Evolutionary conservation across 345 rosid species (phyloP).

Genomic region (Bruguiera parviflora): DNA sequence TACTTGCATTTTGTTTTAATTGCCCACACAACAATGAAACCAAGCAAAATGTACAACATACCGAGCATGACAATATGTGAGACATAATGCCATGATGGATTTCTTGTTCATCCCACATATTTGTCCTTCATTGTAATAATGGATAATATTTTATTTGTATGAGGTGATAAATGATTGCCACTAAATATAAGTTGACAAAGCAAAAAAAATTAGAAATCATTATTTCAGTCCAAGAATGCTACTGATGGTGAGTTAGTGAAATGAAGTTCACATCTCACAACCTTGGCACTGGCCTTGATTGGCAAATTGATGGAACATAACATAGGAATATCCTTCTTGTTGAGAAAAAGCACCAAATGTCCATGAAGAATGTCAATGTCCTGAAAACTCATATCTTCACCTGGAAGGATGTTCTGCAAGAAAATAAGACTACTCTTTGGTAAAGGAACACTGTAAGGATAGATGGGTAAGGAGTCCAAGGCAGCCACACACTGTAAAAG

Average conservation of each 20-base stretch:
- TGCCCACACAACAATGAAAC: too few relatives aligned
- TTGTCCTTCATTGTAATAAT: too few relatives aligned
- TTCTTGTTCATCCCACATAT: too few relatives aligned
- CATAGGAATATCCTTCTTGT: constrained; percentile 52
- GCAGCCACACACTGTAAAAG: not conserved
- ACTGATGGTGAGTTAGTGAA: not conserved
- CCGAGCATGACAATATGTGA: too few relatives aligned
- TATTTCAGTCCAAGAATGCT: not conserved
- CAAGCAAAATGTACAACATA: too few relatives aligned
- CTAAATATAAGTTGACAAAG: not conserved
- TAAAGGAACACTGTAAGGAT: not conserved
- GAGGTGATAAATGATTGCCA: too few relatives aligned
- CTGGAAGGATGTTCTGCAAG: constrained; percentile 56
- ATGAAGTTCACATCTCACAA: constrained; percentile 19
- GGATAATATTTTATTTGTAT: too few relatives aligned
- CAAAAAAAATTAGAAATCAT: not conserved
- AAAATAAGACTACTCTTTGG: constrained; percentile 10
- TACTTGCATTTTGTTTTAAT: too few relatives aligned
- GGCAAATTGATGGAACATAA: constrained; percentile 73
- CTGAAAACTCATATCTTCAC: constrained; percentile 55
- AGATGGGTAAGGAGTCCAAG: not conserved
- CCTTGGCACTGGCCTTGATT: constrained; percentile 43
- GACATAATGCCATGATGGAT: too few relatives aligned
- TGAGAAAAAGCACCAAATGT: constrained; percentile 64
- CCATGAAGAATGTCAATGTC: constrained; percentile 83